Evolutionary conservation across 1,139 yeast species (phyloP), one percentile per base, ranked within the genome.

Genomic region (Nematodospora anomalae): DNA sequence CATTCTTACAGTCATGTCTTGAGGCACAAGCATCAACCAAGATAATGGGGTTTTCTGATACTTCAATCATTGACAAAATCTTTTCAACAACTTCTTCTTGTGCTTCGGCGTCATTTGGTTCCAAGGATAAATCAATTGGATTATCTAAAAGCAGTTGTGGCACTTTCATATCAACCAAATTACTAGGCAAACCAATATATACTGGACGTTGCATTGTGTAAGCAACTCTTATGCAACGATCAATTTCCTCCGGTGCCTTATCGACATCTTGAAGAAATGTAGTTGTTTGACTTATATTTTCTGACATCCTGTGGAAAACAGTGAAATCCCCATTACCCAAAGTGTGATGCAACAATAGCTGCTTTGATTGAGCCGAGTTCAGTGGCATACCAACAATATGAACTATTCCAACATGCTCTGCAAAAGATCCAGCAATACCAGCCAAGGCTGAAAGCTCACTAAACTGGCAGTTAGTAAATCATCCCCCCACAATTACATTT

Each of bases 1-100:
- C 88, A 24, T 60, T 64, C 53, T 72, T 74, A 52, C 81, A 83
- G 47, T 72, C 72, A 62, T 86, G 95, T 67, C 95, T 77, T 36
- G 83, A 68, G 43, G 90, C 88, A 72, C 95, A 86, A 28, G 96
- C 95, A 65, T 87, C 96, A 32, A 86, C 89, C 51, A 87, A 69
- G 49, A 87, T 76, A 44, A 84, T 62, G 46, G 95, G 95, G 62
- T 79, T 77, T 56, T 74, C 58, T 32, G 94, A 80, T 33, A 63
- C 64, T 45, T 58, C 53, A 48, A 87, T 70, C 64, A 83, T 58
- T 22, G 62, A 60, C 41, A 78, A 52, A 37, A 83, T 73, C 38
- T 71, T 60, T 28, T 77, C 80, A 41, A 85, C 66, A 35, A 83
- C 89, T 61, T 86, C 95, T 24, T 64, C 67, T 62, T 86, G 90